Evolutionary conservation across 1,284 basidiomycete species (phyloP).

Genomic region (Bjerkandera adusta): DNA sequence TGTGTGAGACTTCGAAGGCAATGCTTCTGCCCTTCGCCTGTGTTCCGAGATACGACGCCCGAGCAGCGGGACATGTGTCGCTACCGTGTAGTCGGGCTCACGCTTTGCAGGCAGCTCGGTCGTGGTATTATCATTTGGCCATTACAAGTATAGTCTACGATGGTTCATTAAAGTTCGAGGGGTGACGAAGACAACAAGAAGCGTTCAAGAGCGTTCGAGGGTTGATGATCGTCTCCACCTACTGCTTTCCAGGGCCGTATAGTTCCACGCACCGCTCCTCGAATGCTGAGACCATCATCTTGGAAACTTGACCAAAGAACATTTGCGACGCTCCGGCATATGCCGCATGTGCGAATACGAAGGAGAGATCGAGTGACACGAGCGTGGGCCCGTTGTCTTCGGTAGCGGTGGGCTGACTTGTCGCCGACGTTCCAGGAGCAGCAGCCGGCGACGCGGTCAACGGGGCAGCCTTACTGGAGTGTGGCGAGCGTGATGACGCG

Average conservation of each 20-base stretch:
- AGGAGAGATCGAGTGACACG: constrained; percentile 80
- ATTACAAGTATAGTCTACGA: too few species aligned
- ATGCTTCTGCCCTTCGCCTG: too few species aligned
- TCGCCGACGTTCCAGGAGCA: constrained; percentile 3
- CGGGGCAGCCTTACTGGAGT: constrained; percentile 28
- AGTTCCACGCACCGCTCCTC: constrained; percentile 77
- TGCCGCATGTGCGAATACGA: constrained; percentile 85
- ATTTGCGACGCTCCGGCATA: constrained; percentile 80
- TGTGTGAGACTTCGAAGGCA: too few species aligned
- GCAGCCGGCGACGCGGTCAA: constrained; percentile 13
- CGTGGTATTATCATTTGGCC: too few species aligned
- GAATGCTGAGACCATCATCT: constrained; percentile 91
- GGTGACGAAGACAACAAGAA: too few species aligned
- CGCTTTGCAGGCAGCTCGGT: too few species aligned
- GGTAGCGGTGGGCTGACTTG: constrained; percentile 11
- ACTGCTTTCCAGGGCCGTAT: constrained; percentile 47
- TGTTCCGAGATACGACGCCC: too few species aligned
- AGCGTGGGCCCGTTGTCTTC: constrained; percentile 57
- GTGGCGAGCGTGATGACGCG: constrained; percentile 43
- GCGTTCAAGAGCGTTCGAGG: too few species aligned
- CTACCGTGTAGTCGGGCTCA: too few species aligned
- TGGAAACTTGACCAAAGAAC: constrained; percentile 86
- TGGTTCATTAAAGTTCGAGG: too few species aligned
- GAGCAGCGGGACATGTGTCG: too few species aligned
- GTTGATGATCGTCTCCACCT: too few species aligned